A percentile compares a stretch with the other conserved stretches of the same genome.
Conservation (phyloP, 352 stramenopile genomes). For the Pythium monospermum region DNA sequence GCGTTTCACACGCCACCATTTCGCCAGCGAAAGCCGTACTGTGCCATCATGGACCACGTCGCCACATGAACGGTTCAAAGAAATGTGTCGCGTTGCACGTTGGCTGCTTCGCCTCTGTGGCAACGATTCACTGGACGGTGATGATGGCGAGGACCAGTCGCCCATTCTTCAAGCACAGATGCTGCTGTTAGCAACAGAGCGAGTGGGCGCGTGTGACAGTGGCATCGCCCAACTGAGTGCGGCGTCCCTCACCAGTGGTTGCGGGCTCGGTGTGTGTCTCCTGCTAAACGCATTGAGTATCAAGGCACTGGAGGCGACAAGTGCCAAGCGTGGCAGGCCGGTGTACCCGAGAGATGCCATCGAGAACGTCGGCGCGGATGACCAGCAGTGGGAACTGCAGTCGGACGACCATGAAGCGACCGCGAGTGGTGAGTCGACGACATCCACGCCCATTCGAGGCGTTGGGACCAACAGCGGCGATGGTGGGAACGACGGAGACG, state of each 20-base stretch:
- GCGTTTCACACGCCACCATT: conserved; percentile 42
- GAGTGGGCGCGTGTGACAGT: conserved; percentile 31
- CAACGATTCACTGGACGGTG: neutral
- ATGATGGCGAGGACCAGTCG: conserved; percentile 8
- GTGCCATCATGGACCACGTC: conserved; percentile 15
- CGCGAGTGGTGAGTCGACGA: conserved; percentile 14
- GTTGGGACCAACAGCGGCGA: neutral
- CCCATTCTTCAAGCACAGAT: conserved; percentile 34
- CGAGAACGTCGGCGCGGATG: conserved; percentile 37
- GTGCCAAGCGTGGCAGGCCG: conserved; percentile 13
- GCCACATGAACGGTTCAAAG: conserved; percentile 36
- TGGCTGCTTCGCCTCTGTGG: conserved; percentile 35
- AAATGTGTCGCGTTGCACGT: conserved; percentile 34
- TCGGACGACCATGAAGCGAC: conserved; percentile 26
- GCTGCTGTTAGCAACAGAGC: conserved; percentile 49
- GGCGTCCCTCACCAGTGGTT: conserved; percentile 32
- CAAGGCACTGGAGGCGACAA: conserved; percentile 25
- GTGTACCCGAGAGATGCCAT: conserved; percentile 36
- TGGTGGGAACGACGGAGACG: conserved; percentile 6
- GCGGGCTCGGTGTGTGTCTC: conserved; percentile 44
- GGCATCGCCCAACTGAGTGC: conserved; percentile 29
- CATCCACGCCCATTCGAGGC: conserved; percentile 2
- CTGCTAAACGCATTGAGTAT: conserved; percentile 45
- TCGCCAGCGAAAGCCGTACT: conserved; percentile 26
- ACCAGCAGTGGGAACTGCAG: conserved; percentile 34